Evolutionary conservation across 176 grass and related monocot genomes (phyloP), one percentile per base, ranked within the genome.

Genomic region (Olyra latifolia): DNA sequence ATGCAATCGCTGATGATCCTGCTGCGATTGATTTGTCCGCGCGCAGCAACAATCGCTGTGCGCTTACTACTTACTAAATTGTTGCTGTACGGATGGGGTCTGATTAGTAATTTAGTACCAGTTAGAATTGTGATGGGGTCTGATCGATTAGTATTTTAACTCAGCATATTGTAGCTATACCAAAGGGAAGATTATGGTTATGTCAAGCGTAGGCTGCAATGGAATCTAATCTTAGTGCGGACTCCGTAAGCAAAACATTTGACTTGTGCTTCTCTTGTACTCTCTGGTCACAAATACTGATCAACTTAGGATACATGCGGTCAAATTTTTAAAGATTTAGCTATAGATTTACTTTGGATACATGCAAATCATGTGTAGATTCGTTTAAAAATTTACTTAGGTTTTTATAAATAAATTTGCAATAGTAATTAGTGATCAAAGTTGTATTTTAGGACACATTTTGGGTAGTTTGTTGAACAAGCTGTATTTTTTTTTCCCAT

Each of bases 371-470:
- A n/a, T n/a, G n/a, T n/a, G n/a, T n/a, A n/a, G n/a, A n/a, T n/a
- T n/a, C n/a, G n/a, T n/a, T n/a, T n/a, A n/a, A n/a, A n/a, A n/a
- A n/a, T n/a, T n/a, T n/a, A n/a, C n/a, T n/a, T n/a, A n/a, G n/a
- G n/a, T n/a, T n/a, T n/a, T n/a, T n/a, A n/a, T n/a, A n/a, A n/a
- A n/a, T n/a, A n/a, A n/a, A n/a, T n/a, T n/a, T n/a, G n/a, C n/a
- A n/a, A n/a, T n/a, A n/a, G n/a, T n/a, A n/a, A n/a, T n/a, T n/a
- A n/a, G n/a, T n/a, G n/a, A n/a, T n/a, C n/a, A n/a, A n/a, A n/a
- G n/a, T n/a, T 75, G 20, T 19, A 57, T 82, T 47, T 20, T 27
- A 62, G 72, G 44, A 22, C 62, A 35, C 79, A 10, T 43, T 62
- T 32, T 57, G 38, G 55, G 19, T 35, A 71, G 65, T n/a, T 47